These are phyloP conservation scores for Sporisorium reilianum DNA, from an alignment of 1,284 basidiomycete genomes.

Conservation along the genomic window DNA sequence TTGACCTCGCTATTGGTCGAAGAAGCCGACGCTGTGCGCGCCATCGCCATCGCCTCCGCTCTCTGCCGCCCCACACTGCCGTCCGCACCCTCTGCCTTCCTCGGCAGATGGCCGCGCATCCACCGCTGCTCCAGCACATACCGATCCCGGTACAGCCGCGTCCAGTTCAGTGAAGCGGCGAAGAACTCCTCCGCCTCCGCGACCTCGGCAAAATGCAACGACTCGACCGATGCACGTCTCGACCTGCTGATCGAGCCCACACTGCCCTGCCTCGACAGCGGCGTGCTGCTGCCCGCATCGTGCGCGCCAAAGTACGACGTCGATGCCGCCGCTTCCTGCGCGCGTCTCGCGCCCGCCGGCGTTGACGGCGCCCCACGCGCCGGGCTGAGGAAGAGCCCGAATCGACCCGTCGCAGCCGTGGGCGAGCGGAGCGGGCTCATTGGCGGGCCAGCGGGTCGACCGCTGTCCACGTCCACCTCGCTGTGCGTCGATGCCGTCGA, in stretches of 20 bases:
- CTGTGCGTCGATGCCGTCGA: background rate
- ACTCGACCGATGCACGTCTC: conserved; percentile 13
- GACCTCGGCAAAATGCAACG: conserved; percentile 23
- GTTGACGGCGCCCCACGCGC: conserved; percentile 20
- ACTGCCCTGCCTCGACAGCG: conserved; percentile 24
- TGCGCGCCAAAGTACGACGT: conserved; percentile 13
- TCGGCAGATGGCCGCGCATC: conserved; percentile 13
- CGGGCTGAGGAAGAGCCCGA: conserved; percentile 45
- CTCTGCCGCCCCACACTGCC: background rate
- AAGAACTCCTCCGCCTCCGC: conserved; percentile 45
- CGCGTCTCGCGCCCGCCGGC: conserved; percentile 38
- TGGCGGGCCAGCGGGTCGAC: background rate
- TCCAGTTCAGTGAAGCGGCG: conserved; percentile 41
- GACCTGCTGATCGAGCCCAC: conserved; percentile 15
- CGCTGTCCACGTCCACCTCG: conserved; percentile 31
- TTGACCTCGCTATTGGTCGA: background rate
- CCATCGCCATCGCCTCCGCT: conserved; percentile 16
- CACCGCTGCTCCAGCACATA: conserved; percentile 42
- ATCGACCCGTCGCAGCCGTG: conserved; percentile 34
- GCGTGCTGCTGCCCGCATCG: background rate
- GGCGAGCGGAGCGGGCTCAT: conserved; percentile 44
- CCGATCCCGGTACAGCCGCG: conserved; percentile 35
- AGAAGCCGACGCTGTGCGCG: conserved; percentile 10
- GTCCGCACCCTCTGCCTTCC: background rate
- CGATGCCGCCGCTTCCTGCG: conserved; percentile 26